These are phyloP conservation scores for Solanum hybrid DNA, from an alignment of 305 asterid species.

Conservation along the genomic window DNA sequence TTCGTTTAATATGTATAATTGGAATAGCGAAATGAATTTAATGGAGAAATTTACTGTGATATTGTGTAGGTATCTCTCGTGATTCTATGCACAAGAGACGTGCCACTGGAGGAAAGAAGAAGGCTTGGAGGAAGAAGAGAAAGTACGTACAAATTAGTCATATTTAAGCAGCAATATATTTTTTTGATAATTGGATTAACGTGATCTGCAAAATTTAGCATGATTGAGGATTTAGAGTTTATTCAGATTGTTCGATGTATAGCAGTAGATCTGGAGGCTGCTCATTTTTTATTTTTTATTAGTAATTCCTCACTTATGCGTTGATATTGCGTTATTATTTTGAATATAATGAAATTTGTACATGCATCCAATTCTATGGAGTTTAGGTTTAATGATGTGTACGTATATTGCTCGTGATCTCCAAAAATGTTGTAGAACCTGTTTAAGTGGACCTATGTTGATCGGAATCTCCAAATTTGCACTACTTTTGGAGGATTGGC, in stretches of 20 bases:
- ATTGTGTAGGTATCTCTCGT: conserved; percentile 48
- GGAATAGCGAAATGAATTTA: background rate
- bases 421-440: background rate
- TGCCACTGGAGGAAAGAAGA: conserved; percentile 76
- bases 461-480: background rate
- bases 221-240: background rate
- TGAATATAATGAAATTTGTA: background rate
- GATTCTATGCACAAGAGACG: conserved; percentile 76
- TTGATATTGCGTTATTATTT: background rate
- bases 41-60: background rate
- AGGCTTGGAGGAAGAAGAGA: conserved; percentile 78
- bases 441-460: background rate
- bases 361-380: background rate
- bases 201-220: background rate
- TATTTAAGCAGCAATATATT: background rate
- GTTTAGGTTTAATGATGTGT: background rate
- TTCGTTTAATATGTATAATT: background rate
- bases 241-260: background rate
- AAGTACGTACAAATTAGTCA: conserved; percentile 28
- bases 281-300: background rate
- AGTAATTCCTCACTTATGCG: background rate
- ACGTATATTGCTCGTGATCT: background rate
- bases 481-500: background rate
- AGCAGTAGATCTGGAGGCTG: background rate
- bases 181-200: background rate